Evolutionary conservation across 495 filamentous ascomycete genomes (phyloP).

Genomic region (Hyaloscypha finlandica): DNA sequence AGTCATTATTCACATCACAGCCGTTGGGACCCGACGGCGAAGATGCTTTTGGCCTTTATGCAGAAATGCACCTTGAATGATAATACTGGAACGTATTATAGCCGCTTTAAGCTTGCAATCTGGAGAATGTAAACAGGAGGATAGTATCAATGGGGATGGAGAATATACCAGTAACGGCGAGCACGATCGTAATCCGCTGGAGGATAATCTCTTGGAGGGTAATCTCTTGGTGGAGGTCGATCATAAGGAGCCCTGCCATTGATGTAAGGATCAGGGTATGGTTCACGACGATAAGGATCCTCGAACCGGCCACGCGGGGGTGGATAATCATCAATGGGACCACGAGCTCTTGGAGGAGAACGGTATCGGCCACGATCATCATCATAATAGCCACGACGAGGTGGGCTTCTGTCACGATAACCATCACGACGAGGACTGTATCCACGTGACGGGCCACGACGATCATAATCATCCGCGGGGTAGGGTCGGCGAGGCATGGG

Average conservation of each 20-base stretch:
- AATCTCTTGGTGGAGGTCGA: conserved; percentile 56
- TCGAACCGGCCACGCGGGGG: conserved; percentile 60
- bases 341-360: conserved; percentile 67
- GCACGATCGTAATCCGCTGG: conserved; percentile 48
- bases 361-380: conserved; percentile 62
- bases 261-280: conserved; percentile 62
- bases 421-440: conserved; percentile 74
- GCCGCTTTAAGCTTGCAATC: conserved; percentile 9
- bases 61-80: background rate
- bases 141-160: background rate
- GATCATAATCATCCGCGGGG: conserved; percentile 74
- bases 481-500: conserved; percentile 69
- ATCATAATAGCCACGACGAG: conserved; percentile 83
- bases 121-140: background rate
- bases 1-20: conserved; percentile 13
- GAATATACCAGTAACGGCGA: conserved; percentile 31
- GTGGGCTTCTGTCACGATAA: conserved; percentile 84
- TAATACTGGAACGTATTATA: conserved; percentile 19
- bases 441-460: conserved; percentile 74
- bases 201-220: conserved; percentile 51
- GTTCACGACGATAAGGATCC: conserved; percentile 64
- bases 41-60: background rate
- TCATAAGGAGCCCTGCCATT: conserved; percentile 58
- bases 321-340: conserved; percentile 72
- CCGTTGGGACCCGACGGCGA: conserved; percentile 13